These are phyloP conservation scores for Hypsizygus ulmarius DNA, from an alignment of 1,284 basidiomycete species.

Conservation along the genomic window DNA sequence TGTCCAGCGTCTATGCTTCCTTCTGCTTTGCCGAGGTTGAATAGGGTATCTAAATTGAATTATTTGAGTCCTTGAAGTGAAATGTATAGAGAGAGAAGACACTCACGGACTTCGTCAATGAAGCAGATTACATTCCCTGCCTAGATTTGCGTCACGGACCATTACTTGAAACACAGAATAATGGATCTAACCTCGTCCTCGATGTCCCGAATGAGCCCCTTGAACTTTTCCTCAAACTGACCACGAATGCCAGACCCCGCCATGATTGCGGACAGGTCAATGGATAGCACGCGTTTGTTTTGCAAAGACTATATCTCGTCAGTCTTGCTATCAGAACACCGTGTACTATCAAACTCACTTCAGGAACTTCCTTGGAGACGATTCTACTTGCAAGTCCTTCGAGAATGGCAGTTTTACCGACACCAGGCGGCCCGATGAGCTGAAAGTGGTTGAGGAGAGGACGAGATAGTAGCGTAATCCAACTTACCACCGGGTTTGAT, in stretches of 20 bases:
- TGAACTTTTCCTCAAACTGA: constrained; percentile 92
- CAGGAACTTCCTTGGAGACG: constrained; percentile 88
- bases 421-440: constrained; percentile 80
- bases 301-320: constrained; percentile 81
- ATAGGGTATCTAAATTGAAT: constrained; percentile 58
- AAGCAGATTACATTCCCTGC: constrained; percentile 80
- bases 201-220: constrained; percentile 81
- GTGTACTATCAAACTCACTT: constrained; percentile 44
- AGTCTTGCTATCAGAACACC: neutral
- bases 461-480: neutral
- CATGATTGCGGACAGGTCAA: constrained; percentile 81
- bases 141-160: constrained; percentile 27
- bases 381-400: constrained; percentile 91
- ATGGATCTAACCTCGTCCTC: constrained; percentile 66
- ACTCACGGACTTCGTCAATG: constrained; percentile 88
- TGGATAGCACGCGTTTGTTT: constrained; percentile 76
- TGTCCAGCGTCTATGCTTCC: constrained; percentile 91
- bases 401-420: constrained; percentile 90
- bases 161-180: neutral
- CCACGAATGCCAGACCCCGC: constrained; percentile 88
- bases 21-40: constrained; percentile 89
- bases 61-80: neutral
- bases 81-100: neutral
- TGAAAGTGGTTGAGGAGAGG: constrained; percentile 23
- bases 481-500: constrained; percentile 79